phyloP scores from a whole-genome alignment of 2,329 filamentous ascomycete genomes.

The Penicillium sp. region DNA sequence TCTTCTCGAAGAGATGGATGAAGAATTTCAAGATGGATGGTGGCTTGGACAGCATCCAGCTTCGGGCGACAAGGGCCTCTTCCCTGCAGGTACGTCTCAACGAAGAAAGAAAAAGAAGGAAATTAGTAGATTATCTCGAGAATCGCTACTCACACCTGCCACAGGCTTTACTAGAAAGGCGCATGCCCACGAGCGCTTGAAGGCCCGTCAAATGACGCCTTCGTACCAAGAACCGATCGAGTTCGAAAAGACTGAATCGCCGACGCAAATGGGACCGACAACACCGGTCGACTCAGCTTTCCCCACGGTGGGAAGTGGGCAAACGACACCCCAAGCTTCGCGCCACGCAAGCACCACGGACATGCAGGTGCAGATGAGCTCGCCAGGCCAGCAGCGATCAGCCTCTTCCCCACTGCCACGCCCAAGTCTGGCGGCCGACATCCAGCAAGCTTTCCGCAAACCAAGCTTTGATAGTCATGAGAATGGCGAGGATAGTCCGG shows the following conservation, averaged over 20 bases:
- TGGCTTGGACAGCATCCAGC: slow-evolving; percentile 54
- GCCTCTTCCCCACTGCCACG: slow-evolving; percentile 39
- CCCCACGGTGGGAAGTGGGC: slow-evolving; percentile 31
- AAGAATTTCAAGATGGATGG: slow-evolving; percentile 67
- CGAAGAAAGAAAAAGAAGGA: neutral
- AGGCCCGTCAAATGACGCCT: slow-evolving; percentile 7
- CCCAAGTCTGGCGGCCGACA: slow-evolving; percentile 34
- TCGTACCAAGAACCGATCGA: slow-evolving; percentile 4
- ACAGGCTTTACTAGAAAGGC: slow-evolving; percentile 23
- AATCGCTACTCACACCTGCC: neutral
- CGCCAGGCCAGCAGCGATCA: slow-evolving; percentile 31
- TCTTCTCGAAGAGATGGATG: slow-evolving; percentile 62
- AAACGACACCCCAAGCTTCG: slow-evolving; percentile 42
- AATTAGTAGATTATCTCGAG: neutral
- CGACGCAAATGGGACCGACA: slow-evolving; percentile 12
- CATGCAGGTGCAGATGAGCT: slow-evolving; percentile 23
- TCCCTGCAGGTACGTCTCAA: slow-evolving; percentile 44
- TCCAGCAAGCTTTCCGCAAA: slow-evolving; percentile 46
- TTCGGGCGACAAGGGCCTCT: slow-evolving; percentile 45
- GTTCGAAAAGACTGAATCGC: slow-evolving; percentile 12
- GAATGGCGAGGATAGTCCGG: slow-evolving; percentile 63
- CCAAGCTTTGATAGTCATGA: slow-evolving; percentile 49
- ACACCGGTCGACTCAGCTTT: slow-evolving; percentile 21
- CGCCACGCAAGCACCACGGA: slow-evolving; percentile 37
- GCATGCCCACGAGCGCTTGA: slow-evolving; percentile 9